phyloP scores from a whole-genome alignment of 2,329 filamentous ascomycete genomes.

The Monosporascus sp. region DNA sequence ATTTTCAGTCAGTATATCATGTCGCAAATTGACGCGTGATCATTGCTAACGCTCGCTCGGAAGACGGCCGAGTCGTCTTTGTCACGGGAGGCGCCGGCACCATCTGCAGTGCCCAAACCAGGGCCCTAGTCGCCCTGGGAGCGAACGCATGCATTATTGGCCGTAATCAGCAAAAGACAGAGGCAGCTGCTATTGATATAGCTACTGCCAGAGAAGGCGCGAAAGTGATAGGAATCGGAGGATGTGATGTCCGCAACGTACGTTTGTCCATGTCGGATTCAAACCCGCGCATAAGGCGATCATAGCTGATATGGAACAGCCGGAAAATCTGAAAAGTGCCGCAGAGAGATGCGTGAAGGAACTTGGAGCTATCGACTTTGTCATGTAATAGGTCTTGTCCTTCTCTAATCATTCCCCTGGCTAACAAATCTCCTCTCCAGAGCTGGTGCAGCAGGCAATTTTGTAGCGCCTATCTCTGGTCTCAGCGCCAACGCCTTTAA shows the following conservation, averaged over 20 bases:
- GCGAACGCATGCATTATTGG: slow-evolving; percentile 93
- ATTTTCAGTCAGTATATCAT: slow-evolving; percentile 65
- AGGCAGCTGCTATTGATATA: slow-evolving; percentile 73
- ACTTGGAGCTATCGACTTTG: slow-evolving; percentile 83
- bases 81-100: slow-evolving; percentile 91
- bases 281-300: neutral
- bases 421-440: slow-evolving; percentile 37
- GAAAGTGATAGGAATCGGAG: slow-evolving; percentile 81
- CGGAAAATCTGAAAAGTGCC: slow-evolving; percentile 63
- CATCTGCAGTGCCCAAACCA: slow-evolving; percentile 91
- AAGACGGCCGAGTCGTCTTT: slow-evolving; percentile 84
- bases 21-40: neutral
- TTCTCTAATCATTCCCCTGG: neutral
- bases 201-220: slow-evolving; percentile 71
- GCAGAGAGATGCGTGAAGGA: slow-evolving; percentile 76
- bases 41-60: slow-evolving; percentile 5
- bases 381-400: slow-evolving; percentile 61
- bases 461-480: slow-evolving; percentile 77
- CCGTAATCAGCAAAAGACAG: slow-evolving; percentile 83
- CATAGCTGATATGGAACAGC: slow-evolving; percentile 28
- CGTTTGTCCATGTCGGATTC: slow-evolving; percentile 25
- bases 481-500: slow-evolving; percentile 89
- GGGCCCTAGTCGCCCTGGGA: slow-evolving; percentile 84
- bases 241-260: slow-evolving; percentile 70
- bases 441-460: slow-evolving; percentile 93